phyloP scores from a whole-genome alignment of 306 rosid species.

The Dalbergia oliveri region DNA sequence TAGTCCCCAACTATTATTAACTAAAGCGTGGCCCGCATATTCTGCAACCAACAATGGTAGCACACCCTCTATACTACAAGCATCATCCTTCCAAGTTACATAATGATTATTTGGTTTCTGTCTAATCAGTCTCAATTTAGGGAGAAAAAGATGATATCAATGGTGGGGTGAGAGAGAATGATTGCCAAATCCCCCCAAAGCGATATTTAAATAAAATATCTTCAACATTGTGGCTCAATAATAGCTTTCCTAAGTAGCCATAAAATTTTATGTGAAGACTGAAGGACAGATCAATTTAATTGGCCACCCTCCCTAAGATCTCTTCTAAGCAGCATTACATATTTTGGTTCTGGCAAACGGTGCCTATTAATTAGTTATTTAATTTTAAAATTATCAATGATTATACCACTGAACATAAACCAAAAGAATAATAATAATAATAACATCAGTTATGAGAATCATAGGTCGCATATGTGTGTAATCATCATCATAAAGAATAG shows the following conservation, averaged over 20 bases:
- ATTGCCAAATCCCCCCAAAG: constrained; percentile 64
- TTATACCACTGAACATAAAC: constrained; percentile 2
- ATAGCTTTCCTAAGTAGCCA: constrained; percentile 25
- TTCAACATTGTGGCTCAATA: constrained; percentile 39
- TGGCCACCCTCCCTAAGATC: neutral
- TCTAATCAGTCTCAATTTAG: constrained; percentile 47
- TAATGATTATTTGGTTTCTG: constrained; percentile 51
- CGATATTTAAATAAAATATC: constrained; percentile 53
- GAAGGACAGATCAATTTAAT: neutral
- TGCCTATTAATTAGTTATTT: neutral
- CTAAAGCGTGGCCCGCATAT: constrained; percentile 35
- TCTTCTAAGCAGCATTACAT: neutral
- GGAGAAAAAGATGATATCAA: constrained; percentile 47
- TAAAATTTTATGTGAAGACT: neutral
- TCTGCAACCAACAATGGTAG: constrained; percentile 43
- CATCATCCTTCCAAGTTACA: constrained; percentile 33
- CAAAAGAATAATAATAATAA: neutral
- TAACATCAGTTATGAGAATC: constrained; percentile 10
- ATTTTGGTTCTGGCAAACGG: constrained; percentile 16
- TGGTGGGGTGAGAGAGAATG: constrained; percentile 62
- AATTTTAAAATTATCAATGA: neutral
- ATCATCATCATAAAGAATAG: constrained; percentile 37
- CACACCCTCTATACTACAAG: constrained; percentile 30
- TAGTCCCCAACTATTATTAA: constrained; percentile 37
- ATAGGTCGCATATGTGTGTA: neutral